Evolutionary conservation across 768 basidiomycete genomes (phyloP), one percentile per base, ranked within the genome.

Genomic region (Leccinum uliginosum): DNA sequence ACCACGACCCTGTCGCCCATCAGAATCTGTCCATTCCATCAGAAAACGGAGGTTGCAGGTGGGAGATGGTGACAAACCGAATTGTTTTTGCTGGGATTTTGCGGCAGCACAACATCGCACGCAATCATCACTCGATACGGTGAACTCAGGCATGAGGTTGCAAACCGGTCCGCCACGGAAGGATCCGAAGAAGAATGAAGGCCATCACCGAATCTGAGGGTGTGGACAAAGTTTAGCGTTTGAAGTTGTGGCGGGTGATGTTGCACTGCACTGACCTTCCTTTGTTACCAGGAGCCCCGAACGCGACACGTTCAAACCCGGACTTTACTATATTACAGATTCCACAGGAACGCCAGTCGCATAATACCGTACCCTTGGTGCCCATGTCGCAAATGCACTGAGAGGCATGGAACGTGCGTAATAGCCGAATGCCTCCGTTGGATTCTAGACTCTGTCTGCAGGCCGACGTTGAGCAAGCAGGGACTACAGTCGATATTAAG

Each of bases 321-420:
- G 84, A 83, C 65, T 80, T 82, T 51, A 80, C 75, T 30, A 82
- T 78, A 59, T 73, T 76, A 65, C 85, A 87, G 58, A 86, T 83
- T 3, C 86, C 85, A 59, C 85, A 87, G 26, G 85, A 85, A 49
- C 72, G 76, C 71, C 82, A 83, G 59, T 74, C 75, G 69, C 86
- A 87, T 19, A 84, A 65, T 1, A 65, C 63, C 4, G 76, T 66
- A 30, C 78, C 78, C 57, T 82, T 83, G 15, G 76, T 75, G 8
- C 85, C 85, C 58, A 87, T 71, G 66, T 87, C 83, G 71, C 85
- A 87, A 43, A 87, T 83, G 62, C 84, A 86, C 58, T 85, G 84
- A 3, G 83, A 75, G 55, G 82, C 79, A 58, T 87, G 82, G 63
- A 84, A 87, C 38, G 80, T 83, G 61, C 81, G 78, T 52, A 85